Conservation (phyloP, 148 eudicot genomes). For the Camellia lanceoleosa region DNA sequence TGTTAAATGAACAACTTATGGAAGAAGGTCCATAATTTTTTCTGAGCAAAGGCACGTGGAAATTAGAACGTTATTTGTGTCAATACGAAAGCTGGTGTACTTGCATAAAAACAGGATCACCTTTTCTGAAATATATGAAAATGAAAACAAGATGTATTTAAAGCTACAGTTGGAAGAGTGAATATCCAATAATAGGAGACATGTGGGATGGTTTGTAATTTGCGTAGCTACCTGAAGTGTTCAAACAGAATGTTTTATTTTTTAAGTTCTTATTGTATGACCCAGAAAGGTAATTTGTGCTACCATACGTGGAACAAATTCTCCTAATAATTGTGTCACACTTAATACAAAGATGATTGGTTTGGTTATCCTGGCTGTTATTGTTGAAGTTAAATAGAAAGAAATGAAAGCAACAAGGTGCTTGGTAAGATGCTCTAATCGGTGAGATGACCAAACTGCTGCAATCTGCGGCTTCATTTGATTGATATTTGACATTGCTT, state of each 20-base stretch:
- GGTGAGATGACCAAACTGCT: background rate
- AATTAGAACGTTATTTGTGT: background rate
- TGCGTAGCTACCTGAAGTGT: background rate
- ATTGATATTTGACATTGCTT: background rate
- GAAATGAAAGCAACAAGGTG: background rate
- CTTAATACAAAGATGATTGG: background rate
- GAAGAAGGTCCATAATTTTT: background rate
- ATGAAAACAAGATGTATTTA: background rate
- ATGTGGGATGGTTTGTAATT: background rate
- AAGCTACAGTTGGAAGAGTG: background rate
- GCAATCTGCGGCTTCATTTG: background rate
- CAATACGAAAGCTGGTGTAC: too few species aligned
- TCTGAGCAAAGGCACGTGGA: background rate
- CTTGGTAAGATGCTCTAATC: background rate
- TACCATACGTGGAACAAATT: background rate
- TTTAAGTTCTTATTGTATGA: background rate
- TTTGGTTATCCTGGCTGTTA: too few species aligned
- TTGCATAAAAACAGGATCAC: background rate
- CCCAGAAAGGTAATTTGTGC: background rate
- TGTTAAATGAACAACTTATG: background rate
- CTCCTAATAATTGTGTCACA: background rate
- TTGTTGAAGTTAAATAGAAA: too few species aligned
- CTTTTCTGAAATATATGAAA: background rate
- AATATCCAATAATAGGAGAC: background rate
- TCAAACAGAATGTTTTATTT: background rate